A percentile compares a stretch with the other conserved stretches of the same genome.
These are phyloP conservation scores for Candida arabinofermentans DNA, from an alignment of 805 yeast genomes.

Conservation along the genomic window DNA sequence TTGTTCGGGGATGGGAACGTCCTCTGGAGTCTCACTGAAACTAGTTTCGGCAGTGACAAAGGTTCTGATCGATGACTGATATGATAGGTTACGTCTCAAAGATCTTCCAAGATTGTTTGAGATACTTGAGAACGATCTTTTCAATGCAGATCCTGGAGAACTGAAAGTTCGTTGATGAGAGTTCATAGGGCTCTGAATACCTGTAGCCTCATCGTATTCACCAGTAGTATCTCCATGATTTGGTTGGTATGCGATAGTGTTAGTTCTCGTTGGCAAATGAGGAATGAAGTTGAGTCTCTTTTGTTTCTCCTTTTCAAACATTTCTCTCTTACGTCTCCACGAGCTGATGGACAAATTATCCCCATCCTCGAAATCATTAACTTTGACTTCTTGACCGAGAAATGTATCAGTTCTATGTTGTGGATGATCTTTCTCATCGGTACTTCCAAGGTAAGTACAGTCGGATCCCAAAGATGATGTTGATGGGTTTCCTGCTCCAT, in stretches of 20 bases:
- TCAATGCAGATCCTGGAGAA: constrained; percentile 15
- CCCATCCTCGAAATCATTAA: constrained; percentile 31
- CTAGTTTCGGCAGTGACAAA: constrained; percentile 25
- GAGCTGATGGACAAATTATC: constrained; percentile 49
- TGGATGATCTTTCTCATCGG: neutral
- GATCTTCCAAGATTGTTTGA: constrained; percentile 26
- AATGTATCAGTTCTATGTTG: constrained; percentile 7
- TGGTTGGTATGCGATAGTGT: constrained; percentile 5
- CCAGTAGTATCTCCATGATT: neutral
- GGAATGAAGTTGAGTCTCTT: constrained; percentile 1
- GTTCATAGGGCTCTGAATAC: neutral
- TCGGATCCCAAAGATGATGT: constrained; percentile 17
- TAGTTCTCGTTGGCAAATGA: constrained; percentile 2
- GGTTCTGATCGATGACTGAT: constrained; percentile 27
- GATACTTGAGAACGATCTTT: constrained; percentile 28
- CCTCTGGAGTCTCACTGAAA: constrained; percentile 6
- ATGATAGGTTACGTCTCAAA: constrained; percentile 23
- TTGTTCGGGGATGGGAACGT: neutral
- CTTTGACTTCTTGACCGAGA: constrained; percentile 22
- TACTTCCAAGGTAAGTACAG: constrained; percentile 3
- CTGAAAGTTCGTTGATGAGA: constrained; percentile 4
- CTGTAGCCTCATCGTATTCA: constrained; percentile 18
- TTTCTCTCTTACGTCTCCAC: constrained; percentile 49
- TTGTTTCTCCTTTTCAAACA: constrained; percentile 32
- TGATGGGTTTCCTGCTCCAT: constrained; percentile 22